These are phyloP conservation scores for Entamoeba histolytica DNA, from an alignment of 208 protist genomes.

Conservation along the genomic window DNA sequence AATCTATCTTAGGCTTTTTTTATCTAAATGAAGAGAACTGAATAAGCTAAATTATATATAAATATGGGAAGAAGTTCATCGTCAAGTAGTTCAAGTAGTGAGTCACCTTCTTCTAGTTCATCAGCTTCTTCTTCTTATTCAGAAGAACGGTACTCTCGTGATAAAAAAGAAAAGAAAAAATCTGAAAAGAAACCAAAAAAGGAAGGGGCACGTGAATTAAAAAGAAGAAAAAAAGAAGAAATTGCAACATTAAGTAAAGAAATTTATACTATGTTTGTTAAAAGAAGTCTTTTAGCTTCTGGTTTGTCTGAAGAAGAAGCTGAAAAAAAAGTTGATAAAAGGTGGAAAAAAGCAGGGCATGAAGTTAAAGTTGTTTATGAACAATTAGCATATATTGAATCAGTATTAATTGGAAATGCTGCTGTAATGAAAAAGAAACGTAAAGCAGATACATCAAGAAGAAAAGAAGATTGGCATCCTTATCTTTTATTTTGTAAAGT, in stretches of 20 bases:
- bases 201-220: background rate
- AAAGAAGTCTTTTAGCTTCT: background rate
- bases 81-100: background rate
- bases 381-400: background rate
- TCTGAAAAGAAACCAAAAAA: background rate
- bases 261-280: background rate
- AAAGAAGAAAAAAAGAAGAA: background rate
- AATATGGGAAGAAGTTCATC: background rate
- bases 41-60: too few species aligned
- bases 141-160: background rate
- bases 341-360: background rate
- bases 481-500: background rate
- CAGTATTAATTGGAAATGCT: background rate
- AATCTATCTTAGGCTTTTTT: too few species aligned
- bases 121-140: background rate
- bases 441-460: background rate
- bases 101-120: background rate
- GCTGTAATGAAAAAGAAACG: background rate
- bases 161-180: background rate
- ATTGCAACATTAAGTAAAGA: background rate
- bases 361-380: background rate
- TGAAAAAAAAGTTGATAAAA: background rate
- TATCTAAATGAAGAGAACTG: too few species aligned
- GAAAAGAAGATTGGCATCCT: background rate
- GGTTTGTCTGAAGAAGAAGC: background rate